Conservation (phyloP, 306 rosid genomes). For the Gastrolobium villosum region DNA sequence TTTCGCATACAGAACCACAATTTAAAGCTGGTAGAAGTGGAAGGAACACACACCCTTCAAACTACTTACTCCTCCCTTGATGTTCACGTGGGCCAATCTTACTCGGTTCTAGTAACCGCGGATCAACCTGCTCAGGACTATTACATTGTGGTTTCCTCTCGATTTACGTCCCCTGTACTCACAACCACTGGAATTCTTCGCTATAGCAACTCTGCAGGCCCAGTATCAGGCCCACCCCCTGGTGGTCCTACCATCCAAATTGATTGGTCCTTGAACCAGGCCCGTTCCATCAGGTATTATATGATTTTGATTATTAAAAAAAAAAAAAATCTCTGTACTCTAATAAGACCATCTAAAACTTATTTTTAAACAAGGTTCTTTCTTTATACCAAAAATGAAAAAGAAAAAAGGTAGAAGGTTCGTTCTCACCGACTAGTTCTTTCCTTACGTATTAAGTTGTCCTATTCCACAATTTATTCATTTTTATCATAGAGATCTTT, state of each 20-base stretch:
- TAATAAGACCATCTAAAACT: too few species aligned
- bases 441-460: too few species aligned
- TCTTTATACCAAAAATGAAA: too few species aligned
- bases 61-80: slow-evolving; percentile 87
- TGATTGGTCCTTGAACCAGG: slow-evolving; percentile 99
- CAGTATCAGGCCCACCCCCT: slow-evolving; percentile 86
- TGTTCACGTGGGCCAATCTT: slow-evolving; percentile 92
- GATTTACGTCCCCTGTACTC: slow-evolving; percentile 73
- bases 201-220: slow-evolving; percentile 81
- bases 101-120: slow-evolving; percentile 89
- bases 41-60: slow-evolving; percentile 97
- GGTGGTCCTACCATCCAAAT: slow-evolving; percentile 97
- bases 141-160: slow-evolving; percentile 78
- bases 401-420: too few species aligned
- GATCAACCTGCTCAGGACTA: slow-evolving; percentile 93
- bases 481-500: too few species aligned
- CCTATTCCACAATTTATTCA: too few species aligned
- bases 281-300: slow-evolving; percentile 80
- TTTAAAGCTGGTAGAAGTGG: slow-evolving; percentile 87
- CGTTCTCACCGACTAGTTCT: too few species aligned
- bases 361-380: too few species aligned
- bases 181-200: slow-evolving; percentile 79
- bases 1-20: slow-evolving; percentile 87
- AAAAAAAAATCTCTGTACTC: too few species aligned
- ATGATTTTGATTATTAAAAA: too few species aligned